These are phyloP conservation scores for Colletotrichum truncatum DNA, from an alignment of 2,329 filamentous ascomycete species.

Conservation along the genomic window DNA sequence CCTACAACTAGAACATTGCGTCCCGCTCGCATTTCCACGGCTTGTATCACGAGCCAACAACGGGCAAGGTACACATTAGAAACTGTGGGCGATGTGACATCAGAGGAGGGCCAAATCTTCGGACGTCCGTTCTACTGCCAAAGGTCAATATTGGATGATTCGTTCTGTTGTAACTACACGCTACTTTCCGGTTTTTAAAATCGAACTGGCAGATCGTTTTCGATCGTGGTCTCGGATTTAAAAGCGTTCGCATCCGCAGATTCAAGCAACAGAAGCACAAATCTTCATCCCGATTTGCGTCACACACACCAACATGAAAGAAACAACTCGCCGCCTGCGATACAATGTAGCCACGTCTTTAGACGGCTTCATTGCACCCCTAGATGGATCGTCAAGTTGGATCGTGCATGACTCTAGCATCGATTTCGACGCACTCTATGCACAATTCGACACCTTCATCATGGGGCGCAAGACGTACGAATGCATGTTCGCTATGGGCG, in stretches of 20 bases:
- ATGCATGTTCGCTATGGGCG: constrained; percentile 32
- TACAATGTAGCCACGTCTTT: constrained; percentile 46
- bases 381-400: constrained; percentile 39
- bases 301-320: background rate
- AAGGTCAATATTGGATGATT: background rate
- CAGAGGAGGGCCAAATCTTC: background rate
- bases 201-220: background rate
- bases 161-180: background rate
- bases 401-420: constrained; percentile 42
- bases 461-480: constrained; percentile 48
- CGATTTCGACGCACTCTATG: constrained; percentile 42
- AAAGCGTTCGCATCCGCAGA: background rate
- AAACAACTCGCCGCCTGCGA: constrained; percentile 32
- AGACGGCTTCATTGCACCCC: constrained; percentile 45
- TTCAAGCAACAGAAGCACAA: background rate
- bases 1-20: background rate
- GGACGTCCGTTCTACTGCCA: constrained; percentile 17
- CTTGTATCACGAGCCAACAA: background rate
- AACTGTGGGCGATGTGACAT: constrained; percentile 11
- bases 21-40: background rate
- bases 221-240: background rate
- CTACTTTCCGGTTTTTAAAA: background rate
- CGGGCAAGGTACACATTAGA: background rate
- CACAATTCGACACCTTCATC: constrained; percentile 41
- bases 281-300: background rate